Percentiles rank a stretch among this genome's conserved stretches.
Conservation (phyloP, 805 yeast genomes). For the Candida taoyuanica region DNA sequence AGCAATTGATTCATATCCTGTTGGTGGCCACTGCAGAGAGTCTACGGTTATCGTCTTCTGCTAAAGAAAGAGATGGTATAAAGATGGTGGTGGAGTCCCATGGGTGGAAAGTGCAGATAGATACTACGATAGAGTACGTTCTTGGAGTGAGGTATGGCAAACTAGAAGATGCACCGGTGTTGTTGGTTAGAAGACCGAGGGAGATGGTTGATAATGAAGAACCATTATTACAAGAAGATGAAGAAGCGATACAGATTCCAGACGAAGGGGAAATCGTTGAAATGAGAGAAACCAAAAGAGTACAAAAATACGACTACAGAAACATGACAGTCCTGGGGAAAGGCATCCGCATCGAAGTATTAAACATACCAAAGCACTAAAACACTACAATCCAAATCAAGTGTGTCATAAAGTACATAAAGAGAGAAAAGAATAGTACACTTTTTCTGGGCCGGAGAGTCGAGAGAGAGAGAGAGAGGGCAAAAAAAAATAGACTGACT, state of each 20-base stretch:
- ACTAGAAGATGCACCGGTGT: conserved; percentile 3
- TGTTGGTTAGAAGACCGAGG: conserved; percentile 17
- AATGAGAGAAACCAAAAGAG: too few species aligned
- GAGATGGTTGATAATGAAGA: conserved; percentile 1
- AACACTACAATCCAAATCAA: background rate
- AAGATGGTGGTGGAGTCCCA: conserved; percentile 7
- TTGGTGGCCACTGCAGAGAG: conserved; percentile 15
- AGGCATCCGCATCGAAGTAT: conserved; percentile 22
- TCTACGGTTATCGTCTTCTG: conserved; percentile 4
- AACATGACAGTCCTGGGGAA: conserved; percentile 10
- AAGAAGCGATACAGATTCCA: background rate
- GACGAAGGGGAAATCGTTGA: conserved; percentile 18
- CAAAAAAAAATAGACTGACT: too few species aligned
- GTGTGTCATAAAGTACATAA: background rate
- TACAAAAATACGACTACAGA: conserved; percentile 20
- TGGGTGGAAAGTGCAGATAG: conserved; percentile 21
- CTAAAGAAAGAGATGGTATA: conserved; percentile 10
- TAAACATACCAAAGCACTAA: conserved; percentile 14
- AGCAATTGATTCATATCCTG: conserved; percentile 12
- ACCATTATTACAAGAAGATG: background rate
- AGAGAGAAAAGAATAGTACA: conserved; percentile 3
- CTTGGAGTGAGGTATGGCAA: conserved; percentile 7
- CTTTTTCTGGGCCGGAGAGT: too few species aligned
- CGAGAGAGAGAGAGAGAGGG: background rate
- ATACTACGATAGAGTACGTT: conserved; percentile 10